These are phyloP conservation scores for Clonostachys solani DNA, from an alignment of 2,329 filamentous ascomycete genomes.

Conservation along the genomic window DNA sequence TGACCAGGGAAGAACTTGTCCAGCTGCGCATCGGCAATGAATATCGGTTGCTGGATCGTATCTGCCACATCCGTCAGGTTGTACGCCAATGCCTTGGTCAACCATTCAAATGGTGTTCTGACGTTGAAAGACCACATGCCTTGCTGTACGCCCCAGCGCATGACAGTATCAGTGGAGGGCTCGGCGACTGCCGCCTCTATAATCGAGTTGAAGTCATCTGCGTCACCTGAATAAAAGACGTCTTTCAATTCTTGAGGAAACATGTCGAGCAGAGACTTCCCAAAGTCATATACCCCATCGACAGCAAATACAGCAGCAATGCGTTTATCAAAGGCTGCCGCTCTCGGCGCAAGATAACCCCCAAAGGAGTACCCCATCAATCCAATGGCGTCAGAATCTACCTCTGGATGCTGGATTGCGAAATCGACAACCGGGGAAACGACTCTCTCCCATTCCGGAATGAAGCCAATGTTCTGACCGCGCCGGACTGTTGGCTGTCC, in stretches of 20 bases:
- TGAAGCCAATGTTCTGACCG: conserved; percentile 34
- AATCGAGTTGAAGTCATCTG: conserved; percentile 3
- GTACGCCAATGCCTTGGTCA: conserved; percentile 6
- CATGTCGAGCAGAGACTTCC: neutral
- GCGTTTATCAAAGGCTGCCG: conserved; percentile 36
- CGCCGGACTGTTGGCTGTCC: conserved; percentile 35
- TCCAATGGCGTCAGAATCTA: conserved; percentile 23
- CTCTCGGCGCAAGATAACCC: conserved; percentile 30
- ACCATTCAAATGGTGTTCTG: conserved; percentile 17
- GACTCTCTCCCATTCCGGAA: conserved; percentile 36
- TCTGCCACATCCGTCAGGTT: conserved; percentile 6
- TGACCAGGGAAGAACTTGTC: conserved; percentile 5
- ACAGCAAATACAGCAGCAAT: conserved; percentile 27
- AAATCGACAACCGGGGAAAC: conserved; percentile 34
- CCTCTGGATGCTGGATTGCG: conserved; percentile 10
- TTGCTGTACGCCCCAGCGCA: conserved; percentile 21
- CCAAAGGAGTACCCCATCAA: conserved; percentile 35
- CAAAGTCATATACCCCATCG: conserved; percentile 17
- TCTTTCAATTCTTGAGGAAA: conserved; percentile 3
- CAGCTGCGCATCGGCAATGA: conserved; percentile 2
- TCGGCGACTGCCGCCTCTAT: conserved; percentile 1
- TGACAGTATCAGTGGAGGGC: conserved; percentile 6
- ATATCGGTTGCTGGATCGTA: conserved; percentile 7
- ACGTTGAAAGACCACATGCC: conserved; percentile 24
- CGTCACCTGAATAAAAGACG: conserved; percentile 7